Percentiles rank a stretch among this genome's conserved stretches.
Conservation (phyloP, 495 filamentous ascomycete genomes). For the Xylaria venustula region DNA sequence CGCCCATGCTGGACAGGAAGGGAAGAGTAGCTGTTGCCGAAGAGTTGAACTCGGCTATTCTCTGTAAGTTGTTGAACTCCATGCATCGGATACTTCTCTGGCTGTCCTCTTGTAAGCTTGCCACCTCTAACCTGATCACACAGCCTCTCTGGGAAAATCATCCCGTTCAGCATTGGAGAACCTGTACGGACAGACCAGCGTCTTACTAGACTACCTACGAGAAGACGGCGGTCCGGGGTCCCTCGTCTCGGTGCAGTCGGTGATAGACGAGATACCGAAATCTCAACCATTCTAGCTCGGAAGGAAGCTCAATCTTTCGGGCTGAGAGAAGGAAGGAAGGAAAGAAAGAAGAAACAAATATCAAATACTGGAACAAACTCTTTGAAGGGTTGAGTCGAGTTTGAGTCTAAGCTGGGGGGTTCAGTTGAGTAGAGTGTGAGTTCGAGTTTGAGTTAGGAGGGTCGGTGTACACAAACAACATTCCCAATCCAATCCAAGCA, state of each 20-base stretch:
- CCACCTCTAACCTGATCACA: conserved; percentile 23
- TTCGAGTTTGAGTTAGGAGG: too few species aligned
- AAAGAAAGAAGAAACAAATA: too few species aligned
- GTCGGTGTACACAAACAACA: too few species aligned
- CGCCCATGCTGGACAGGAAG: conserved; percentile 73
- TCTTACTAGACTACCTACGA: conserved; percentile 77
- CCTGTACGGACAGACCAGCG: conserved; percentile 82
- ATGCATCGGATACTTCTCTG: neutral
- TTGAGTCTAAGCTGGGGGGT: too few species aligned
- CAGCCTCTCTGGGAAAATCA: conserved; percentile 88
- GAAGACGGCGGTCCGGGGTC: conserved; percentile 82
- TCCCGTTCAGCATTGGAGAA: conserved; percentile 84
- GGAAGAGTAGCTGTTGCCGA: conserved; percentile 83
- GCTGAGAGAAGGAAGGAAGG: too few species aligned
- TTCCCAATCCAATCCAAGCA: too few species aligned
- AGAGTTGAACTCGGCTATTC: conserved; percentile 89
- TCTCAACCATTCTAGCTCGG: conserved; percentile 27
- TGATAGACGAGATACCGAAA: conserved; percentile 49
- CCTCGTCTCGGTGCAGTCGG: conserved; percentile 79
- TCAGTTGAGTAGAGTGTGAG: too few species aligned
- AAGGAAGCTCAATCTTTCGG: too few species aligned
- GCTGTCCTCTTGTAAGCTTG: too few species aligned
- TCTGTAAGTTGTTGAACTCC: conserved; percentile 58
- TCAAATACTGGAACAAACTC: too few species aligned
- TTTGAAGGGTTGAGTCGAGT: too few species aligned